These are phyloP conservation scores for Elsinoe fawcettii DNA, from an alignment of 2,329 filamentous ascomycete genomes.

Conservation along the genomic window DNA sequence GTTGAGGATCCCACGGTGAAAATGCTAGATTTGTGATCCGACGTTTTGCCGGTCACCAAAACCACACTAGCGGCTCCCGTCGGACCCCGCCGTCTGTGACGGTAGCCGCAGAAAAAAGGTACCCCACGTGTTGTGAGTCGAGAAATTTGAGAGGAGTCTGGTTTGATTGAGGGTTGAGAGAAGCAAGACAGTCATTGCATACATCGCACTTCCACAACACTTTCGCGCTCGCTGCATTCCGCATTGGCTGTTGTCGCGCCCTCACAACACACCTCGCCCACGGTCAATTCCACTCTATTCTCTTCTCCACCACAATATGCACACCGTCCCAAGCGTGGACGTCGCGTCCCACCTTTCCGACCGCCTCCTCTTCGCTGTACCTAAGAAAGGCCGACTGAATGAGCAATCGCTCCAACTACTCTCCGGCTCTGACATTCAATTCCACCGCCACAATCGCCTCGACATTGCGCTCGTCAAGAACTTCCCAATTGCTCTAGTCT, in stretches of 20 bases:
- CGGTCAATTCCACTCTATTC: not conserved
- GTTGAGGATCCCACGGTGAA: not conserved
- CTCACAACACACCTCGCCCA: not conserved
- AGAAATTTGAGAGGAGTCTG: not conserved
- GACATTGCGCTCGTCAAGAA: constrained; percentile 98
- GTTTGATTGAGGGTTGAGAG: not conserved
- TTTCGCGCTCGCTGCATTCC: not conserved
- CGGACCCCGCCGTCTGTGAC: not conserved
- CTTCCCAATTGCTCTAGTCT: constrained; percentile 87
- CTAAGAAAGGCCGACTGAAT: constrained; percentile 95
- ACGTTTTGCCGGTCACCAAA: not conserved
- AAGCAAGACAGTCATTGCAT: not conserved
- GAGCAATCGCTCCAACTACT: constrained; percentile 83
- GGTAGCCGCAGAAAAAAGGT: not conserved
- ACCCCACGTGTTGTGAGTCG: constrained; percentile 5
- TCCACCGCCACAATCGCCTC: constrained; percentile 86
- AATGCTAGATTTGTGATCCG: not conserved
- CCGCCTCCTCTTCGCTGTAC: constrained; percentile 91
- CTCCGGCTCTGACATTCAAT: constrained; percentile 90
- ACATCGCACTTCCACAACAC: too few species aligned
- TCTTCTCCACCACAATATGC: constrained; percentile 13
- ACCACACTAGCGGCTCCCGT: not conserved
- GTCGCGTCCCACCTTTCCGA: constrained; percentile 60
- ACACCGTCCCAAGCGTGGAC: constrained; percentile 35
- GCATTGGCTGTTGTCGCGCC: not conserved